Evolutionary conservation across 192 early-diverging fungal genomes (phyloP), one percentile per base, ranked within the genome.

Genomic region (Phlyctochytrium bullatum): DNA sequence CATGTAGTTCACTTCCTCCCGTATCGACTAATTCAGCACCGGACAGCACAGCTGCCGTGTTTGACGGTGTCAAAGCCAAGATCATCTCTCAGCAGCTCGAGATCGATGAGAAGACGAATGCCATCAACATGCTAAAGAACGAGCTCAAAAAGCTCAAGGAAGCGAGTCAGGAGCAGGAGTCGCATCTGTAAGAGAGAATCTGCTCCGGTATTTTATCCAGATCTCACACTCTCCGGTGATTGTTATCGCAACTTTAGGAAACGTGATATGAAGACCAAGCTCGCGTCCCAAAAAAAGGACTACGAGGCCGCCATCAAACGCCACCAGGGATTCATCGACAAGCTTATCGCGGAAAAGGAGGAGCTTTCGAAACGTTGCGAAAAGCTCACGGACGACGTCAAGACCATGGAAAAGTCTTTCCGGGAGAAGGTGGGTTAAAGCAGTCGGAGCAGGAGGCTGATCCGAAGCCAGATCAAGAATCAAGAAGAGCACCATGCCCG

Each of bases 221-320:
- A 25, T n/a, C 20, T 50, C 30, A 23, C 32, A 30, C 23, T 51
- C 16, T 24, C 12, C 34, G 14, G 23, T 68, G 68, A 16, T 14
- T 2, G n/a, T 61, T 59, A 28, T n/a, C 17, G n/a, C n/a, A n/a
- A 51, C 29, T 12, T 14, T 63, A 83, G 81, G 52, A 74, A 77
- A 59, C 79, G 81, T 62, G 75, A 73, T 17, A 67, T 86, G 1
- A 86, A 86, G 73, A 87, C 85, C 27, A 79, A 86, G 31, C 72
- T 86, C 2, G 24, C 72, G 4, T 59, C 84, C 12, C 85, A 87
- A 64, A 66, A 80, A 34, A 86, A 84, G 40, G 85, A 86, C 52
- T 87, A 87, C 73, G 85, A 87, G 63, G 73, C 77, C 16, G 79
- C 80, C 33, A 73, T 86, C 30, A 83, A 83, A 57, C 74, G 85